Evolutionary conservation across 257 asterid species (phyloP).

Genomic region (Eucommia ulmoides): DNA sequence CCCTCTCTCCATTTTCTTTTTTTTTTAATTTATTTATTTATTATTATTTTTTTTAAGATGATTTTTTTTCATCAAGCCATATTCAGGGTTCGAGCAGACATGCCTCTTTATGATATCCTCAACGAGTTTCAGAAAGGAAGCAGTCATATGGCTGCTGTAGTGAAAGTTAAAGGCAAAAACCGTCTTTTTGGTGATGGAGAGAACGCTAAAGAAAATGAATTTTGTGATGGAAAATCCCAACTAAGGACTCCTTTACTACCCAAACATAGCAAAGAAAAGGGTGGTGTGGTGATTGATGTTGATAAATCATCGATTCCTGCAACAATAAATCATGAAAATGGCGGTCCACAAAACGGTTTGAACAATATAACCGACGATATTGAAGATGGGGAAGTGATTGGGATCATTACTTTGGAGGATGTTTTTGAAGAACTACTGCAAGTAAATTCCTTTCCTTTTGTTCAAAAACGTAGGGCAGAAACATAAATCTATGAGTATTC

Average conservation of each 20-base stretch:
- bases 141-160: slow-evolving; percentile 99
- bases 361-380: slow-evolving; percentile 33
- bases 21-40: too few species aligned
- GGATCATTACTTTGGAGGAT: slow-evolving; percentile 94
- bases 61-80: too few species aligned
- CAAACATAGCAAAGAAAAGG: slow-evolving; percentile 21
- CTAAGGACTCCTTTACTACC: slow-evolving; percentile 47
- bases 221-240: slow-evolving; percentile 25
- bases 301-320: slow-evolving; percentile 31
- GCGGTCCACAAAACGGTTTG: too few species aligned
- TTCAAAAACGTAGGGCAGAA: too few species aligned
- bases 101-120: slow-evolving; percentile 94
- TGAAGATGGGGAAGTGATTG: slow-evolving; percentile 88
- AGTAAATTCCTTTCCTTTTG: slow-evolving; percentile 27
- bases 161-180: slow-evolving; percentile 53
- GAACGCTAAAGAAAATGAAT: slow-evolving; percentile 14
- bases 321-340: too few species aligned
- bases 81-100: slow-evolving; percentile 83
- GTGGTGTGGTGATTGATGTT: slow-evolving; percentile 34
- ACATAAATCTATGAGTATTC: too few species aligned
- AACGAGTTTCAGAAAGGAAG: slow-evolving; percentile 19
- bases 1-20: slow-evolving; percentile 2
- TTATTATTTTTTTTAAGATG: too few species aligned
- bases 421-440: slow-evolving; percentile 98
- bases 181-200: slow-evolving; percentile 13